Conservation (phyloP, 2,329 filamentous ascomycete genomes). For the Colletotrichum plurivorum region DNA sequence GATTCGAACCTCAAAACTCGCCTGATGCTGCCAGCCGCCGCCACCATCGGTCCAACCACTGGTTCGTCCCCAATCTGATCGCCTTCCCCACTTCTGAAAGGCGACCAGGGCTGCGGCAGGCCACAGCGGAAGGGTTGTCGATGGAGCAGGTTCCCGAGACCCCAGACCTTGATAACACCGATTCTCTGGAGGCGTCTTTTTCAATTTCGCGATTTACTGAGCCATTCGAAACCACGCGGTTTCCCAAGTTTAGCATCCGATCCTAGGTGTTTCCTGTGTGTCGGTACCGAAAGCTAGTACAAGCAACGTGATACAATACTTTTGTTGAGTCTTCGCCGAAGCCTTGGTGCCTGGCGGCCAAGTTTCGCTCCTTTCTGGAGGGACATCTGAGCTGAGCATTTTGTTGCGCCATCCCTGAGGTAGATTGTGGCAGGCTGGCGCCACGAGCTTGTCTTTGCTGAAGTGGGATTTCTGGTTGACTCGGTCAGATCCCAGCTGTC, state of each 20-base stretch:
- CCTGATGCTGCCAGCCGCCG: conserved; percentile 20
- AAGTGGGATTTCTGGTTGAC: background rate
- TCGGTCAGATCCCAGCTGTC: conserved; percentile 8
- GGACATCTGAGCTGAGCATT: conserved; percentile 21
- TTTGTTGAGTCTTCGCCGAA: conserved; percentile 1
- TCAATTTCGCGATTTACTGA: background rate
- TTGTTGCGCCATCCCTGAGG: conserved; percentile 3
- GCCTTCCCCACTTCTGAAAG: conserved; percentile 15
- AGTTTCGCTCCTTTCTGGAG: background rate
- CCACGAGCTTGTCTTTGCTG: conserved; percentile 4
- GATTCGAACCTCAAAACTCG: conserved; percentile 13
- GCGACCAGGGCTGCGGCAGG: background rate
- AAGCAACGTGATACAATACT: background rate
- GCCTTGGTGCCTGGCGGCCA: background rate
- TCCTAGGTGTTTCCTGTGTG: background rate
- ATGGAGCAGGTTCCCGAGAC: conserved; percentile 33
- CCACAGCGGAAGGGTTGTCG: background rate
- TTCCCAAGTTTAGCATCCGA: no score
- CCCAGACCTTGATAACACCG: background rate
- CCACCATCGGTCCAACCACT: conserved; percentile 16
- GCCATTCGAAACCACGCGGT: background rate
- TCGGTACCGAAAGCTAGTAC: background rate
- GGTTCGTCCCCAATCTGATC: conserved; percentile 6
- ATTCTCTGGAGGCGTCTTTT: background rate
- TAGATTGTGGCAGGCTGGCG: background rate